Percentiles rank a stretch among this genome's conserved stretches.
phyloP scores from a whole-genome alignment of 768 basidiomycete species.

The Auriscalpium vulgare region DNA sequence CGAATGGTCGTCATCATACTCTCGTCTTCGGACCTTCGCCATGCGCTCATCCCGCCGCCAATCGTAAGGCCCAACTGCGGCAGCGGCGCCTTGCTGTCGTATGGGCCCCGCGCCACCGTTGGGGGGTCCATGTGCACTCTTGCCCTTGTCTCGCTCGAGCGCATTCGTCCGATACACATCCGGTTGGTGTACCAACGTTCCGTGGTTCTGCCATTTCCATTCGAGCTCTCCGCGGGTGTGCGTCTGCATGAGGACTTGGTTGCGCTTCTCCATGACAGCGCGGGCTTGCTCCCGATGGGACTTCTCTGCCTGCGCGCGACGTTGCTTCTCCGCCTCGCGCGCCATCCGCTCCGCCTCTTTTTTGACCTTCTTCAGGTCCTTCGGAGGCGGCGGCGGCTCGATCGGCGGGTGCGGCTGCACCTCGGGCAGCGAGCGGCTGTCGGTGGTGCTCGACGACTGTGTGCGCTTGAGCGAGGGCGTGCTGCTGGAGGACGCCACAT shows the following conservation, averaged over 20 bases:
- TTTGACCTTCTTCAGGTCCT: slow-evolving; percentile 68
- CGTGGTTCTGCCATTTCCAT: slow-evolving; percentile 41
- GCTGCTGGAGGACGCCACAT: slow-evolving; percentile 41
- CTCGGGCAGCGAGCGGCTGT: slow-evolving; percentile 59
- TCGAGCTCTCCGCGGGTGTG: slow-evolving; percentile 47
- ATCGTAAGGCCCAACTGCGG: neutral
- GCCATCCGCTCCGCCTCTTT: slow-evolving; percentile 75
- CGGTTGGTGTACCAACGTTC: slow-evolving; percentile 28
- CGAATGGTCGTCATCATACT: slow-evolving; percentile 86
- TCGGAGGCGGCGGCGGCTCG: slow-evolving; percentile 30
- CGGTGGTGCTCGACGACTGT: slow-evolving; percentile 65
- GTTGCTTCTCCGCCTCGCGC: slow-evolving; percentile 78
- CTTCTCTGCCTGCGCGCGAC: slow-evolving; percentile 66
- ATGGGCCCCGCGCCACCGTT: slow-evolving; percentile 60
- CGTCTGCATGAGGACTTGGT: slow-evolving; percentile 57
- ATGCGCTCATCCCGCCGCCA: slow-evolving; percentile 52
- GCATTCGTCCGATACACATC: slow-evolving; percentile 7
- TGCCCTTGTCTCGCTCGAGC: neutral
- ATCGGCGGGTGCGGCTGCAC: slow-evolving; percentile 33
- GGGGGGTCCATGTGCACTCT: slow-evolving; percentile 24
- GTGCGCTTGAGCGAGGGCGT: slow-evolving; percentile 70
- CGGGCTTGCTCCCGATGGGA: slow-evolving; percentile 82
- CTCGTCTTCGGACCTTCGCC: slow-evolving; percentile 71
- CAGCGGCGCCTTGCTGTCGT: slow-evolving; percentile 45
- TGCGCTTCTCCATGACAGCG: slow-evolving; percentile 88